These are phyloP conservation scores for Phytophthora megakarya DNA, from an alignment of 352 stramenopile species.

Conservation along the genomic window DNA sequence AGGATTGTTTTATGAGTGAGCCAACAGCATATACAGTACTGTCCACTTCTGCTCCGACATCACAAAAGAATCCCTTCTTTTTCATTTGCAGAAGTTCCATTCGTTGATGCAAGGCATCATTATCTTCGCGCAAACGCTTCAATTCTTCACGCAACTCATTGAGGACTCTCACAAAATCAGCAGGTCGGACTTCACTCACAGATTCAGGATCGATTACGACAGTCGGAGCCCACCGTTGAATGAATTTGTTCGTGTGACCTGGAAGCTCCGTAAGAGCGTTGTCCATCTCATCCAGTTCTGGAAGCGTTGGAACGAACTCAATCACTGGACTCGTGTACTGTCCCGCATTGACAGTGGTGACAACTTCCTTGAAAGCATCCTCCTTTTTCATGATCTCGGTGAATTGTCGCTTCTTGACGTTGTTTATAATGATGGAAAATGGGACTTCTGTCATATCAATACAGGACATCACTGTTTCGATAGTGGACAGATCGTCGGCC, in stretches of 20 bases:
- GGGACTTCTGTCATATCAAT: constrained; percentile 15
- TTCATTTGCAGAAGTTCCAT: neutral
- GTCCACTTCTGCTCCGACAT: neutral
- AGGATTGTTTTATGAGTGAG: too few species aligned
- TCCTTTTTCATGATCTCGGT: constrained; percentile 12
- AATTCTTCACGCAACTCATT: neutral
- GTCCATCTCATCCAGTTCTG: neutral
- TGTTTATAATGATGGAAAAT: constrained; percentile 31
- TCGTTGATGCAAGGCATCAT: neutral
- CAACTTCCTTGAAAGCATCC: constrained; percentile 6
- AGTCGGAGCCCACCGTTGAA: neutral
- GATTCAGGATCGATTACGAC: neutral
- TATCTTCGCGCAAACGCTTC: neutral
- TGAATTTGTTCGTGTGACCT: neutral
- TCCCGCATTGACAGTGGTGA: constrained; percentile 7
- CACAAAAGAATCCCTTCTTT: neutral
- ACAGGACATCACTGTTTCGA: constrained; percentile 24
- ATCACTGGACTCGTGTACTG: constrained; percentile 16
- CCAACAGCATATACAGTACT: neutral
- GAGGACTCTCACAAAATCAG: neutral
- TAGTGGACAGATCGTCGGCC: constrained; percentile 23
- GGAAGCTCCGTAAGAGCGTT: constrained; percentile 9
- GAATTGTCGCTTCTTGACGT: constrained; percentile 22
- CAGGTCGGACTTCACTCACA: constrained; percentile 1
- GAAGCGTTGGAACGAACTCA: constrained; percentile 17